Percentiles rank a stretch among this genome's conserved stretches.
Evolutionary conservation across 495 filamentous ascomycete species (phyloP).

Genomic region (Aspergillus wentii): DNA sequence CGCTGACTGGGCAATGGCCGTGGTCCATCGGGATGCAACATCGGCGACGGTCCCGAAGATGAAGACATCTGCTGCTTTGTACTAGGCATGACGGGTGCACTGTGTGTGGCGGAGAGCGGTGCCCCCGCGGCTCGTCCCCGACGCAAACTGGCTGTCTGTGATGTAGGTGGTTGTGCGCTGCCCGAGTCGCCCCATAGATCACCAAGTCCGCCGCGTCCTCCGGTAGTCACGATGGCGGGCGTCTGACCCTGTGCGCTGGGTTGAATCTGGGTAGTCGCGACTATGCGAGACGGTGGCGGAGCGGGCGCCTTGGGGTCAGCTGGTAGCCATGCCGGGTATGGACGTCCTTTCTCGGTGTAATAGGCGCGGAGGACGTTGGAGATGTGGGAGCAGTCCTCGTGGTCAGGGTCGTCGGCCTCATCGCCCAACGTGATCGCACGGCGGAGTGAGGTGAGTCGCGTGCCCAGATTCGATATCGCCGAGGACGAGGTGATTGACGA

Average conservation of each 20-base stretch:
- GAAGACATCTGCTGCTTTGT: conserved; percentile 10
- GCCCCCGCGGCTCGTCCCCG: conserved; percentile 24
- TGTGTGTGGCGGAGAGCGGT: conserved; percentile 5
- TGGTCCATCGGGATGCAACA: conserved; percentile 36
- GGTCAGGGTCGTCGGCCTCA: conserved; percentile 72
- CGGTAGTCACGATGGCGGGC: conserved; percentile 21
- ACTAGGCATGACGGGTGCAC: conserved; percentile 3
- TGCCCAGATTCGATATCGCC: conserved; percentile 73
- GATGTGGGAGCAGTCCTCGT: conserved; percentile 91
- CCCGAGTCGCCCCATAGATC: conserved; percentile 79
- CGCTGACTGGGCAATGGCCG: conserved; percentile 67
- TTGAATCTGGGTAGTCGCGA: conserved; percentile 48
- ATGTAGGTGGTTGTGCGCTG: conserved; percentile 33
- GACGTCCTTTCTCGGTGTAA: conserved; percentile 82
- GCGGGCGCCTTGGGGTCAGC: conserved; percentile 73
- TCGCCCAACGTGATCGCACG: conserved; percentile 74
- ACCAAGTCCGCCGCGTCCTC: conserved; percentile 52
- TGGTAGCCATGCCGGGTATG: conserved; percentile 85
- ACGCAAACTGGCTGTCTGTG: conserved; percentile 53
- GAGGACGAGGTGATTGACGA: conserved; percentile 57
- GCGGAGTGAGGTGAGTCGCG: conserved; percentile 74
- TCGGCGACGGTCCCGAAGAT: conserved; percentile 12
- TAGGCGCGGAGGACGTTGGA: conserved; percentile 92
- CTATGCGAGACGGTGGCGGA: conserved; percentile 46
- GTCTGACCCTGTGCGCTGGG: conserved; percentile 39